phyloP scores from a whole-genome alignment of 495 filamentous ascomycete species.

The Talaromyces ruber region DNA sequence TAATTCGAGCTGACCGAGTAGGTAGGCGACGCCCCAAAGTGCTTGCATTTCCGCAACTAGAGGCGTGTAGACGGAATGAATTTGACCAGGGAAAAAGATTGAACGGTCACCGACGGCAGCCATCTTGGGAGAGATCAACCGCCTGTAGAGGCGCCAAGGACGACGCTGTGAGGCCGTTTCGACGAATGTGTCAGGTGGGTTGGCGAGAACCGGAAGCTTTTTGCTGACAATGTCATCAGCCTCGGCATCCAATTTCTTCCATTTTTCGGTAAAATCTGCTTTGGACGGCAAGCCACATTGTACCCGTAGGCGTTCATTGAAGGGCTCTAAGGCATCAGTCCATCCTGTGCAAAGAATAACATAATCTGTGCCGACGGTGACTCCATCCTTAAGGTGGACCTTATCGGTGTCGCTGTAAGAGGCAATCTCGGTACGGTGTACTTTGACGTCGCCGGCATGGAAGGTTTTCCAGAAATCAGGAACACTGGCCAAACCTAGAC shows the following conservation, averaged over 20 bases:
- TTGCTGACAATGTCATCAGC: conserved; percentile 18
- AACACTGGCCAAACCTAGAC: conserved; percentile 23
- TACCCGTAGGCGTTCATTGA: neutral
- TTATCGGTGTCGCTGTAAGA: conserved; percentile 3
- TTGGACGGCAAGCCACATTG: conserved; percentile 1
- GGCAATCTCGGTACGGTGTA: conserved; percentile 14
- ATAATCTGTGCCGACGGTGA: neutral
- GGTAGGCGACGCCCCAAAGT: conserved; percentile 57
- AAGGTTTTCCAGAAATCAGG: conserved; percentile 24
- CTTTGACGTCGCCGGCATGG: conserved; percentile 22
- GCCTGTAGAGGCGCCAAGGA: conserved; percentile 45
- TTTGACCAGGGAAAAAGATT: conserved; percentile 50
- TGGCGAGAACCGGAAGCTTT: conserved; percentile 13
- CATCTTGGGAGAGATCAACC: conserved; percentile 34
- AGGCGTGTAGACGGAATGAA: conserved; percentile 46
- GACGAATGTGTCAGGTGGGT: neutral
- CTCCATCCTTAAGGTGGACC: conserved; percentile 7
- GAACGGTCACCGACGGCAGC: conserved; percentile 47
- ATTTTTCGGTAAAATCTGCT: conserved; percentile 1
- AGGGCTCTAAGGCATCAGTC: neutral
- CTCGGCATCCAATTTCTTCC: conserved; percentile 14
- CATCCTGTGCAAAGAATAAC: neutral
- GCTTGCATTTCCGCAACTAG: conserved; percentile 55
- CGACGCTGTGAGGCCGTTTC: neutral
- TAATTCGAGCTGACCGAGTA: conserved; percentile 23